Evolutionary conservation across 1,284 basidiomycete genomes (phyloP), one percentile per base, ranked within the genome.

Genomic region (Cryptococcus sp.): DNA sequence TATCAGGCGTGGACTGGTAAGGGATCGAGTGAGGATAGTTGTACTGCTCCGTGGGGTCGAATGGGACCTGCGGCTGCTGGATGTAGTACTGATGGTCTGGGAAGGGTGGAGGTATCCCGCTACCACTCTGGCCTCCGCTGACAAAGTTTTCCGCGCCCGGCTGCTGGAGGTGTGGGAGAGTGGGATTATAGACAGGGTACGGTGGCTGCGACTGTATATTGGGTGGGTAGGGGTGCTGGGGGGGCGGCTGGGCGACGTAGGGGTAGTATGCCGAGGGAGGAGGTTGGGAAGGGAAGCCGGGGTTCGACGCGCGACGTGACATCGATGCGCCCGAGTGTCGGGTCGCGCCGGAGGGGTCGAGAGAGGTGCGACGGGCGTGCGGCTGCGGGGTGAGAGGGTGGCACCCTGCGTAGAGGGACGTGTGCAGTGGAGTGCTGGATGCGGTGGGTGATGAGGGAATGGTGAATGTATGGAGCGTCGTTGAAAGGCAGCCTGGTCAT

Each of bases 291-390:
- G 44, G 44, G 44, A n/a, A 40, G 50, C 50, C 38, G 23, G 50
- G 23, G 33, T 42, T 28, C 21, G 36, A 21, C 21, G 50, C 37
- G 50, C 50, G 39, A 33, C 38, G 38, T 16, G 50, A 40, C 50
- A 51, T 51, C 36, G 50, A 51, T 42, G 37, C 7, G n/a, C 28
- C 50, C 50, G 49, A 51, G 38, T 51, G 28, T 21, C n/a, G 47
- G 28, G 42, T 16, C 42, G 42, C 18, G 42, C 18, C 33, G n/a
- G 23, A 5, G 40, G 46, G 46, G n/a, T 13, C n/a, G 46, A 18
- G 21, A 2, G 33, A 28, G 20, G 16, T n/a, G 40, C 13, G 16
- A 4, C 4, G n/a, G 40, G 16, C 8, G 46, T 12, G 16, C 21
- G 18, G 21, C 13, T 7, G 46, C 8, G 12, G 23, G 23, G 13